phyloP scores from a whole-genome alignment of 148 eudicot genomes.

The Rhododendron griersonianum region DNA sequence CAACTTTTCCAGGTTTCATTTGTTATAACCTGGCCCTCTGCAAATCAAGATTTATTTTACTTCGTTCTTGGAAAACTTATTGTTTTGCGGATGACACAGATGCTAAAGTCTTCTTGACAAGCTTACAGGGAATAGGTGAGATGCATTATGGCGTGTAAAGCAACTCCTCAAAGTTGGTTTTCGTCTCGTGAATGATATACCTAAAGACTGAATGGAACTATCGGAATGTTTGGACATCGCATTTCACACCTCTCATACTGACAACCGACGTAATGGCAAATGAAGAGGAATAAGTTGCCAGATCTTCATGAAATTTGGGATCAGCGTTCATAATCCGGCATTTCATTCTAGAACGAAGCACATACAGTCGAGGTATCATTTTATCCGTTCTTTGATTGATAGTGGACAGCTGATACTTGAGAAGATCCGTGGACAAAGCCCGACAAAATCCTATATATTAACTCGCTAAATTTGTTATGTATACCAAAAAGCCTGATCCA shows the following conservation, averaged over 20 bases:
- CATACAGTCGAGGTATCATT: no score
- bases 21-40: background rate
- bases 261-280: background rate
- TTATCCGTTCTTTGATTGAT: no score
- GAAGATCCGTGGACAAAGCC: background rate
- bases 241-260: background rate
- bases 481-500: background rate
- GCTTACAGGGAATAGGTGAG: background rate
- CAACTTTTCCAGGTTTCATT: background rate
- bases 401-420: no score
- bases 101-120: background rate
- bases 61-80: background rate
- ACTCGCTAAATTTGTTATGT: background rate
- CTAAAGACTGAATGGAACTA: background rate
- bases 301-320: background rate
- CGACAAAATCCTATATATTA: background rate
- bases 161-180: background rate
- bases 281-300: background rate
- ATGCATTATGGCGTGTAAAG: no score
- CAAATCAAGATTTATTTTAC: background rate
- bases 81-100: background rate
- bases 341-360: no score
- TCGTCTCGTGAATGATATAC: background rate
- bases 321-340: background rate
- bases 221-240: background rate